Percentiles rank a stretch among this genome's conserved stretches.
Conservation (phyloP, 192 early-diverging fungal species). For the Podila epigama region DNA sequence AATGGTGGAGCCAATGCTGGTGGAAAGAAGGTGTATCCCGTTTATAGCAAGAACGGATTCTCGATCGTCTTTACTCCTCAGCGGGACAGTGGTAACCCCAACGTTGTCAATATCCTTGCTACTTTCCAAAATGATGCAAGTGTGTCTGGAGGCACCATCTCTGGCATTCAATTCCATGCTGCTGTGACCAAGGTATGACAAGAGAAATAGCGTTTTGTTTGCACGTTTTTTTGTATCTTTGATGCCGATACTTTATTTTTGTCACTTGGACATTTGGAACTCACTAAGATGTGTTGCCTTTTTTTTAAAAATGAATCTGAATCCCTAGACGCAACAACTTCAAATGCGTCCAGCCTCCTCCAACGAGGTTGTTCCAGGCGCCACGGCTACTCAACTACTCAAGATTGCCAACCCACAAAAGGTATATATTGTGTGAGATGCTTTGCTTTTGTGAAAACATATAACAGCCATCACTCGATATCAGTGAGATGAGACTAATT, state of each 20-base stretch:
- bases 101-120: constrained; percentile 70
- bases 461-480: neutral
- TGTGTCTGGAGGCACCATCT: constrained; percentile 57
- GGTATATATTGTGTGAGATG: constrained; percentile 21
- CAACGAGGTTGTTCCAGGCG: constrained; percentile 66
- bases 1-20: constrained; percentile 34
- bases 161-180: constrained; percentile 82
- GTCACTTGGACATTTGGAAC: neutral
- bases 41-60: constrained; percentile 84
- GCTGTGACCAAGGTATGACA: constrained; percentile 89
- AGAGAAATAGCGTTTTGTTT: no score
- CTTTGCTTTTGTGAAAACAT: neutral
- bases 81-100: constrained; percentile 66
- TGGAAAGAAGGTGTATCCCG: constrained; percentile 54
- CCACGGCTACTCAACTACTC: constrained; percentile 79
- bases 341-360: constrained; percentile 83
- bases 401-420: constrained; percentile 86
- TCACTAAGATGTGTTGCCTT: neutral
- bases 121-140: constrained; percentile 71
- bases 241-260: neutral
- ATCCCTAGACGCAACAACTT: constrained; percentile 76
- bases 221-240: neutral
- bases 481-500: neutral
- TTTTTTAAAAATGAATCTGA: constrained; percentile 3
- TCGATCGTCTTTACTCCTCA: constrained; percentile 76